Conservation (phyloP, 805 yeast species). For the Lachancea lanzarotensis region DNA sequence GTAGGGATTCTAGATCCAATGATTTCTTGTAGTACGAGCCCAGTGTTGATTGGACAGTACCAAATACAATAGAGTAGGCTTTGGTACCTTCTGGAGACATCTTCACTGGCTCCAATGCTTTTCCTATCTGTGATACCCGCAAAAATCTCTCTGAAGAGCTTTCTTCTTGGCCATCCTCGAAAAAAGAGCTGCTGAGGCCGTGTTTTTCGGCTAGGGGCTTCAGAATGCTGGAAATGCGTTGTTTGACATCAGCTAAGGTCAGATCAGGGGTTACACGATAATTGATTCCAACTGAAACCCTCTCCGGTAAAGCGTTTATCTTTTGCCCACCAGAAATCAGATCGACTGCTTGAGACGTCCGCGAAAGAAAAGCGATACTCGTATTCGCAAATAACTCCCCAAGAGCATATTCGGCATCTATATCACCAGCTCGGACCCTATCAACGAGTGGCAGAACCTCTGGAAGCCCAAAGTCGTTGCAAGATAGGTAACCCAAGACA, state of each 20-base stretch:
- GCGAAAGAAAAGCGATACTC: constrained; percentile 32
- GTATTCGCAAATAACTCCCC: constrained; percentile 2
- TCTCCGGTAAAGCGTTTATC: constrained; percentile 62
- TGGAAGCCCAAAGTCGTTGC: constrained; percentile 25
- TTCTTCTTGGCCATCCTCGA: constrained; percentile 10
- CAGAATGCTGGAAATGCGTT: constrained; percentile 24
- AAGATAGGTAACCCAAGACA: constrained; percentile 44
- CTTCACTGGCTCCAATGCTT: constrained; percentile 45
- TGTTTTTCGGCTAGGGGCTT: constrained; percentile 11
- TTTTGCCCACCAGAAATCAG: constrained; percentile 60
- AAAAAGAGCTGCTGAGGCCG: constrained; percentile 10
- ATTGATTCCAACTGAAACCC: constrained; percentile 43
- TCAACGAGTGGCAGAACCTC: too few species aligned
- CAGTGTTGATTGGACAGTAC: constrained; percentile 35
- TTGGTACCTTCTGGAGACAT: constrained; percentile 40
- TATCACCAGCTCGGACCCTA: neutral
- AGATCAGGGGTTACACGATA: constrained; percentile 53
- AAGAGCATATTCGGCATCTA: neutral
- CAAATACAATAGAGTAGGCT: constrained; percentile 51
- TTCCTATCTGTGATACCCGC: neutral
- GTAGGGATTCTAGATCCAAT: constrained; percentile 7
- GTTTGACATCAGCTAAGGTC: constrained; percentile 34
- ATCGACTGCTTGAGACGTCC: constrained; percentile 58
- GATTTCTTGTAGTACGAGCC: constrained; percentile 51
- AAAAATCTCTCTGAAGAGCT: constrained; percentile 25